Conservation (phyloP, 371 early-diverging fungal genomes). For the Nematocida minor region DNA sequence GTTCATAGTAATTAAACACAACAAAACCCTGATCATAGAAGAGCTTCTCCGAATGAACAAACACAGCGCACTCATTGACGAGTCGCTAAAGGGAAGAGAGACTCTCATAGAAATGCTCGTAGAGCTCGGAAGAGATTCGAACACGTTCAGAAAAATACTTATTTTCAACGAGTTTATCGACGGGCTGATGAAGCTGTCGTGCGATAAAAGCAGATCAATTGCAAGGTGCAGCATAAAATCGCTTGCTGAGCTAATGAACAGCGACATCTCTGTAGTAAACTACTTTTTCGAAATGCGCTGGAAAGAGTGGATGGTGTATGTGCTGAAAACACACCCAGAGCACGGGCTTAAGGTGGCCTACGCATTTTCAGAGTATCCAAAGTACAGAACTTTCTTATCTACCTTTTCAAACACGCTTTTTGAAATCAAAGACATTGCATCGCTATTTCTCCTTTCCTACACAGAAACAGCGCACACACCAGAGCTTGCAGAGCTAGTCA, state of each 20-base stretch:
- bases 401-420: neutral
- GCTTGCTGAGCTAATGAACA: neutral
- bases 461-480: neutral
- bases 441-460: neutral
- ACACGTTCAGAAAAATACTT: conserved; percentile 10
- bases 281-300: conserved; percentile 43
- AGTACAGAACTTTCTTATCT: neutral
- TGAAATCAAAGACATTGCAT: neutral
- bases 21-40: neutral
- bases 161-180: conserved; percentile 45
- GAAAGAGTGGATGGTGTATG: conserved; percentile 9
- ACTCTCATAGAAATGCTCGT: neutral
- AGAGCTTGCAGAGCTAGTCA: neutral
- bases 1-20: neutral
- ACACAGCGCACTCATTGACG: neutral
- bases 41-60: neutral
- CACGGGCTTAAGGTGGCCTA: conserved; percentile 13
- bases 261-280: neutral
- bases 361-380: neutral
- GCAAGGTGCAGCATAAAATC: neutral
- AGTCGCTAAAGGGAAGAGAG: conserved; percentile 6
- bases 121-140: neutral
- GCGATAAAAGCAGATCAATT: neutral
- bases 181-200: neutral
- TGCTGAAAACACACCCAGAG: conserved; percentile 29